phyloP scores from a whole-genome alignment of 139 green algal species.

The Chlamydomonas applanata region DNA sequence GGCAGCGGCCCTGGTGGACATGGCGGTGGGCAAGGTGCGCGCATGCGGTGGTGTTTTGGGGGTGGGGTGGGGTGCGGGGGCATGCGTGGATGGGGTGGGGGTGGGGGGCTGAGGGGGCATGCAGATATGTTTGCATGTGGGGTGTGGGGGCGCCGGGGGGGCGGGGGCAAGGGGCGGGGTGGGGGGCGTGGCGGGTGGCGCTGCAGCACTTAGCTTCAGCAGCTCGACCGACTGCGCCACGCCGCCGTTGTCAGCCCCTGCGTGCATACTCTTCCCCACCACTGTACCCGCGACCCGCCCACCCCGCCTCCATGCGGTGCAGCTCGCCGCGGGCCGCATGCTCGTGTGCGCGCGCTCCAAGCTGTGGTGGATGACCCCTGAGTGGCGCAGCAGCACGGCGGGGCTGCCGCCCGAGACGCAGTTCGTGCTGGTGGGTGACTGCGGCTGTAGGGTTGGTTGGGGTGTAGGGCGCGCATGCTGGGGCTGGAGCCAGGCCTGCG shows the following conservation, averaged over 20 bases:
- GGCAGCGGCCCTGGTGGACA: slow-evolving; percentile 31
- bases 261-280: too few species aligned
- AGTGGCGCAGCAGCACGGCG: slow-evolving; percentile 70
- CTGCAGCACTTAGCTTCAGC: not conserved
- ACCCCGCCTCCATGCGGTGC: not conserved
- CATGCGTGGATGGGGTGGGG: not conserved
- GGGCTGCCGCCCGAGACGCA: slow-evolving; percentile 89
- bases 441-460: too few species aligned
- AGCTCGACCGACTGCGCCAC: slow-evolving; percentile 11
- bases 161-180: not conserved
- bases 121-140: not conserved
- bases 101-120: not conserved
- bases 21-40: slow-evolving; percentile 37
- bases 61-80: not conserved
- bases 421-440: slow-evolving; percentile 75
- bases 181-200: slow-evolving; percentile 43
- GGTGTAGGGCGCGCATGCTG: too few species aligned
- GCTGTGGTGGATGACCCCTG: slow-evolving; percentile 92
- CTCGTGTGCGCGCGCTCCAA: slow-evolving; percentile 77
- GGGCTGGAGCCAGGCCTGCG: too few species aligned
- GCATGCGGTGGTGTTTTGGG: not conserved
- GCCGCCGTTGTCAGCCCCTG: slow-evolving; percentile 21
- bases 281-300: not conserved
- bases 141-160: not conserved
- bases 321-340: slow-evolving; percentile 55